Base-by-base conservation (phyloP, 1,284 basidiomycete species). In the Schizophyllum amplum region DNA sequence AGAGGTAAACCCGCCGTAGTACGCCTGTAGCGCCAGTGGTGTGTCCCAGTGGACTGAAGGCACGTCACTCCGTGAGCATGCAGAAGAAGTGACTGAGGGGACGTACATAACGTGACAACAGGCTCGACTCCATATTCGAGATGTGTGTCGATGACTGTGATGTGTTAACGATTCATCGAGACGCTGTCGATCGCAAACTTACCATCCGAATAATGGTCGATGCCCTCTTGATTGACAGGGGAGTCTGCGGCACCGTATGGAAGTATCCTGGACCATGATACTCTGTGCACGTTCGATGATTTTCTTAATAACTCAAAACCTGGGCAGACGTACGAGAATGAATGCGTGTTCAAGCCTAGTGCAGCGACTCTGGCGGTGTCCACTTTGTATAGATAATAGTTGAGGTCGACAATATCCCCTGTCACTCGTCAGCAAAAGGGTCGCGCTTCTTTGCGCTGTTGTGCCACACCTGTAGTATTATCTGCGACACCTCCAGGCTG, bases 231-330 rank as follows among this genome's bases (percentile, higher is more conserved):
- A 56, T 78, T 79, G 5, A 78, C 65, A 1, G 76, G 77, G 13
- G 76, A 78, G 57, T 74, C 72, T 1, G 72, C 71, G 0, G 74
- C 70, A 6, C 73, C 77, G 57, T 78, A 78, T 5, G 77, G 77
- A 54, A 76, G 75, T 53, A 79, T 75, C 51, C 77, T 68, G 1
- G 76, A 70, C 77, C 77, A 79, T 1, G 77, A 77, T 26, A 77
- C 72, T 5, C 76, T 76, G 52, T 9, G 7, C 33, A 42, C 17
- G 11, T 9, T 42, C 33, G 17, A 17, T 9, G 33, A 42, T 42
- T 13, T n/a, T 7, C 13, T 27, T 59, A 25, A 51, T 42, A 15
- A 21, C n/a, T n/a, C 46, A 47, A 5, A 17, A 13, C 33, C 17
- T 42, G 15, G 48, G 42, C 42, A 24, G 4, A 64, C 71, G 53